A percentile compares a stretch with the other conserved stretches of the same genome.
These are phyloP conservation scores for Cryptococcus deneoformans DNA, from an alignment of 1,284 basidiomycete species.

Conservation along the genomic window DNA sequence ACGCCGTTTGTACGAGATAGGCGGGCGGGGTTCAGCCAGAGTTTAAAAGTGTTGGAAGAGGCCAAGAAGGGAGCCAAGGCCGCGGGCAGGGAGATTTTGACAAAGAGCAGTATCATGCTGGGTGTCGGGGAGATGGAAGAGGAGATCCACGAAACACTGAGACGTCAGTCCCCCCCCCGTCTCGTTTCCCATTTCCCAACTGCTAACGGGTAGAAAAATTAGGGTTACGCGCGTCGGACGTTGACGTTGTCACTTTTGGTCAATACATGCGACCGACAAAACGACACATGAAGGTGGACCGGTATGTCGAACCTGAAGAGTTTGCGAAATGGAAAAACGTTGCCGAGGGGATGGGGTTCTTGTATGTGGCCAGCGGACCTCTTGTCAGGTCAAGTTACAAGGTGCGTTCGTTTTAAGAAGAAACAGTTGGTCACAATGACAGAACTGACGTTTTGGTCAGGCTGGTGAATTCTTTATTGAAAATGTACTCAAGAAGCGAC, in stretches of 20 bases:
- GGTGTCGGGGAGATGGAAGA: slow-evolving; percentile 89
- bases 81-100: slow-evolving; percentile 73
- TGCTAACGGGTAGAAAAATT: slow-evolving; percentile 3
- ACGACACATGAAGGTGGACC: slow-evolving; percentile 97
- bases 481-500: slow-evolving; percentile 63
- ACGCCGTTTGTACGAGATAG: slow-evolving; percentile 96
- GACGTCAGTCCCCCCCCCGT: slow-evolving; percentile 57
- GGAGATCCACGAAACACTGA: slow-evolving; percentile 78
- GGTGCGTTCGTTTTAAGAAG: slow-evolving; percentile 53
- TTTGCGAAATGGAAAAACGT: slow-evolving; percentile 88
- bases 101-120: slow-evolving; percentile 99
- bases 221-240: slow-evolving; percentile 84
- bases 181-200: background rate
- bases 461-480: slow-evolving; percentile 91
- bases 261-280: slow-evolving; percentile 99
- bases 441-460: slow-evolving; percentile 48
- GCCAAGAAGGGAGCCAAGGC: slow-evolving; percentile 81
- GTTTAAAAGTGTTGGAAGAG: slow-evolving; percentile 75
- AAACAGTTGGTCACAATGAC: no score
- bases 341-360: slow-evolving; percentile 91
- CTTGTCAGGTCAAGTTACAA: slow-evolving; percentile 96
- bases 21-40: slow-evolving; percentile 88
- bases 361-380: slow-evolving; percentile 96
- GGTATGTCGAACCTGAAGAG: slow-evolving; percentile 90
- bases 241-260: slow-evolving; percentile 98